Evolutionary conservation across 768 basidiomycete genomes (phyloP).

Genomic region (Termitomyces eurrhizus): DNA sequence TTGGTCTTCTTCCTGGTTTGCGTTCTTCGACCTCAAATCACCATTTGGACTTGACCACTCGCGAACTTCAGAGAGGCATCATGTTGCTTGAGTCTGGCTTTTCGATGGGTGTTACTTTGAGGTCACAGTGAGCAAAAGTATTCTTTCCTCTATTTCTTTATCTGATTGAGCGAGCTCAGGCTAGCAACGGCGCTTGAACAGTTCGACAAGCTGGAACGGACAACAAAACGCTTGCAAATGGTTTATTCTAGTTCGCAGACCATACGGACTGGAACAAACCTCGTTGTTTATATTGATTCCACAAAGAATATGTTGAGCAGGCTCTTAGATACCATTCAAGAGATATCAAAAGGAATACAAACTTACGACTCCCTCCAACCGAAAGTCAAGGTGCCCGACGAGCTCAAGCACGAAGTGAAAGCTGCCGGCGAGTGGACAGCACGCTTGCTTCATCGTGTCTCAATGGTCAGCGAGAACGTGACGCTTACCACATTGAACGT

Average conservation of each 20-base stretch:
- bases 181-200: conserved; percentile 23
- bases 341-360: conserved; percentile 30
- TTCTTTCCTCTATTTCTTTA: not conserved
- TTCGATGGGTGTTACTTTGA: conserved; percentile 55
- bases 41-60: conserved; percentile 79
- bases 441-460: conserved; percentile 22
- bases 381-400: conserved; percentile 15
- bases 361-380: conserved; percentile 31
- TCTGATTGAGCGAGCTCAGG: conserved; percentile 17
- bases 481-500: conserved; percentile 25
- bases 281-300: conserved; percentile 14
- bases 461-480: conserved; percentile 16
- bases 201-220: conserved; percentile 20
- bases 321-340: conserved; percentile 31
- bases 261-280: conserved; percentile 7
- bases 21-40: conserved; percentile 61
- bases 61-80: conserved; percentile 78
- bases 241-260: conserved; percentile 15
- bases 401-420: conserved; percentile 25
- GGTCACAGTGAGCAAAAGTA: conserved; percentile 54
- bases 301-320: conserved; percentile 27
- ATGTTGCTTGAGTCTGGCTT: conserved; percentile 79
- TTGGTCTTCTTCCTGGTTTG: conserved; percentile 61
- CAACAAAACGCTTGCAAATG: conserved; percentile 24
- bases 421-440: conserved; percentile 20